phyloP scores from a whole-genome alignment of 164 flowering plant genomes.

The Cinnamomum micranthum region DNA sequence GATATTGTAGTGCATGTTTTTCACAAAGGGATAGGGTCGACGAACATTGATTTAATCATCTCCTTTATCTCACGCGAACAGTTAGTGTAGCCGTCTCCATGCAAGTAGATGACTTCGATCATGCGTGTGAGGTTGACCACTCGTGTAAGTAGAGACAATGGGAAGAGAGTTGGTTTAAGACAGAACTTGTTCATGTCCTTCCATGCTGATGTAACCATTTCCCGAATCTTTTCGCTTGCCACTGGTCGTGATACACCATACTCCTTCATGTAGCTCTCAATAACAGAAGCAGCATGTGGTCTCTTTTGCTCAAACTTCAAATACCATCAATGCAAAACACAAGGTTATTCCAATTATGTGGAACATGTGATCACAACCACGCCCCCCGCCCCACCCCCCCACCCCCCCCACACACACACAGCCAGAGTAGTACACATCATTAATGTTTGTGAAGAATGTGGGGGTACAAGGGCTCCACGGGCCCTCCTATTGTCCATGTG shows the following conservation, averaged over 20 bases:
- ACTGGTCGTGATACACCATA: background rate
- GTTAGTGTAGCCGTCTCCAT: background rate
- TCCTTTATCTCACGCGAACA: background rate
- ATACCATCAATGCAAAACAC: no score
- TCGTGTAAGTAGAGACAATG: background rate
- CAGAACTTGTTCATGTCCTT: background rate
- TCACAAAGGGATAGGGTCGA: background rate
- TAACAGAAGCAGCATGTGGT: background rate
- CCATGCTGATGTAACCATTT: background rate
- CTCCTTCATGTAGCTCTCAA: background rate
- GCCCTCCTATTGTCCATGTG: no score
- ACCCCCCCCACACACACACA: no score
- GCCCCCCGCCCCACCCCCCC: no score
- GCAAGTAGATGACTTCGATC: background rate
- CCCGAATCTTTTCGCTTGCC: background rate
- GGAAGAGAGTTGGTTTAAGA: no score
- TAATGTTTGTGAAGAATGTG: no score
- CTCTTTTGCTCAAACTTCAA: background rate
- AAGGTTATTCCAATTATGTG: no score
- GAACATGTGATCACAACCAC: no score
- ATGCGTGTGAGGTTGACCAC: background rate
- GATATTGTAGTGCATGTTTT: no score
- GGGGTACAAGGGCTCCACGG: no score
- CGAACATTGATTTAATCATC: background rate
- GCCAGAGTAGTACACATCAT: no score